Evolutionary conservation across 345 rosid genomes (phyloP).

Genomic region (Luvunga scandens): DNA sequence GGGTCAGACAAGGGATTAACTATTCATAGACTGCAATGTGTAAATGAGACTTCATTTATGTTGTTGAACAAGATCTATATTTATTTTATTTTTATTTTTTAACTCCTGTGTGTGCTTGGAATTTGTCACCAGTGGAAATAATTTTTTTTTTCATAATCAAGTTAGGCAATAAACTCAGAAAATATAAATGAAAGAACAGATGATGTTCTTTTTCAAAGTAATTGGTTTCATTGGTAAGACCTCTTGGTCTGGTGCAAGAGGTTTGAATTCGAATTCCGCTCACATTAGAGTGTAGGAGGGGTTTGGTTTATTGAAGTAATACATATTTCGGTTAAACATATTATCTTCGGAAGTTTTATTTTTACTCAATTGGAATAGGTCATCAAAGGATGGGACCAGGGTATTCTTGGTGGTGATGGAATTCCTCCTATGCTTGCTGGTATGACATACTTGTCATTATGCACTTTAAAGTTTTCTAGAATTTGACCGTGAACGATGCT

Average conservation of each 20-base stretch:
- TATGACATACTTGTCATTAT: slow-evolving; percentile 15
- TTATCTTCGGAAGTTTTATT: not conserved
- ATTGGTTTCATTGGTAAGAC: not conserved
- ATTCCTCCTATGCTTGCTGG: slow-evolving; percentile 91
- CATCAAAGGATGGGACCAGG: slow-evolving; percentile 90
- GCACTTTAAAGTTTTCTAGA: not conserved
- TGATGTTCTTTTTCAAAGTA: too few relatives aligned
- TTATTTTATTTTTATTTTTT: too few relatives aligned
- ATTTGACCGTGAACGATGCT: not conserved
- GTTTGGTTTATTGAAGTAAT: not conserved
- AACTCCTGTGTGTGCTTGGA: not conserved
- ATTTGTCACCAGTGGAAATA: not conserved
- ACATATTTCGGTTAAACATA: not conserved
- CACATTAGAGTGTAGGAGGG: not conserved
- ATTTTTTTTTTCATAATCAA: not conserved
- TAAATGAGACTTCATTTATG: too few relatives aligned
- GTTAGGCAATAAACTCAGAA: not conserved
- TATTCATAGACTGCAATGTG: too few relatives aligned
- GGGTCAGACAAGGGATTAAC: too few relatives aligned
- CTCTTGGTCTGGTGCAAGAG: not conserved
- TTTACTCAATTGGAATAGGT: slow-evolving; percentile 40
- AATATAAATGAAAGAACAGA: not conserved
- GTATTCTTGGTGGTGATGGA: slow-evolving; percentile 82
- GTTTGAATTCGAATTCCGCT: too few relatives aligned
- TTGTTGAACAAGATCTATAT: too few relatives aligned